Evolutionary conservation across 2,329 filamentous ascomycete species (phyloP), one percentile per base, ranked within the genome.

Genomic region (Scytalidium lignicola): DNA sequence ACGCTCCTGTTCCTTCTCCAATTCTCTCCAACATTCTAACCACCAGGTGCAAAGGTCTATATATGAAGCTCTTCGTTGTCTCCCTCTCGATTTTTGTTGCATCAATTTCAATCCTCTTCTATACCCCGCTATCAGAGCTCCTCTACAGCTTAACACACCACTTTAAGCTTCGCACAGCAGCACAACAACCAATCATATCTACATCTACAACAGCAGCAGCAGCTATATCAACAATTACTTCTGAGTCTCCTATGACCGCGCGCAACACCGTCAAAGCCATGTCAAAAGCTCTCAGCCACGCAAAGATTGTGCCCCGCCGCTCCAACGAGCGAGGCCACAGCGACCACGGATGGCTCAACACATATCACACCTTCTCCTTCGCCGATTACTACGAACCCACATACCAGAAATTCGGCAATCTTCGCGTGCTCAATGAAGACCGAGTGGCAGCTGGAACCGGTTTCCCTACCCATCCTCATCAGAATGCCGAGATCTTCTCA

Each of bases 341-440:
- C 29, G 81, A 95, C 65, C 88, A 95, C 66, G 88, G 86, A 67
- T 95, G 90, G 90, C 79, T 95, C 8, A 86, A 92, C 70, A 85
- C 85, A 7, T 93, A 87, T 71, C 89, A 95, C 73, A 88, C 85
- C 55, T 95, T 95, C 74, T 85, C 80, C 61, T 95, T 95, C 67
- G 88, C 88, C 40, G 75, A 69, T 37, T 84, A 84, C 70, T 59
- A 62, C 47, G 58, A 77, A 62, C 84, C 86, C 2, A 65, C 69
- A 21, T 86, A 82, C 70, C 76, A 77, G 42, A 75, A 79, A 54
- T 95, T 87, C 63, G 90, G 90, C 7, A 79, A 84, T 21, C 76
- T 95, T 43, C 82, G 90, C 49, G 89, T 95, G 37, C 83, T 95
- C 61, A 95, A 95, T 63, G 90, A 96, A 71, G 90, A 95, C 66